phyloP scores from a whole-genome alignment of 176 grass and related monocot species.

The Triticum monococcum region DNA sequence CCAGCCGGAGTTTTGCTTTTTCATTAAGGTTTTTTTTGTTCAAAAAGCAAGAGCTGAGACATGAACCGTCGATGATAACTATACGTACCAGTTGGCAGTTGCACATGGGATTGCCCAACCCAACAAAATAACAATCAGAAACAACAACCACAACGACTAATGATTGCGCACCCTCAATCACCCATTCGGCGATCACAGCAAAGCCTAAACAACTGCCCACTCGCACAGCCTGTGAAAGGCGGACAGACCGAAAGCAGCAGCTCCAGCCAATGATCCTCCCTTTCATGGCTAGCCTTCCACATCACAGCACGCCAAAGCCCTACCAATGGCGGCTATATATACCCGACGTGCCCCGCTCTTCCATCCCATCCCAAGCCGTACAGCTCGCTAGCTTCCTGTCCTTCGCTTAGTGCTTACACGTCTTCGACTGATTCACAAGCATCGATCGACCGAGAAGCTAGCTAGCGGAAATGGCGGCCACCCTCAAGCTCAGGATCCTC shows the following conservation, averaged over 20 bases:
- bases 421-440: not conserved
- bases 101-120: slow-evolving; percentile 1
- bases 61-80: too few species aligned
- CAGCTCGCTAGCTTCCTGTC: too few species aligned
- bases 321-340: slow-evolving; percentile 8
- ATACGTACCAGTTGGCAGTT: not conserved
- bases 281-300: not conserved
- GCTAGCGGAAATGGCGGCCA: slow-evolving; percentile 40
- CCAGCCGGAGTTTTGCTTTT: too few species aligned
- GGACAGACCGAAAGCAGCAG: not conserved
- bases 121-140: not conserved
- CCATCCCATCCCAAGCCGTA: slow-evolving; percentile 12
- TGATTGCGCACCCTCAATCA: not conserved
- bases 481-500: slow-evolving; percentile 52
- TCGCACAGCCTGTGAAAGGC: slow-evolving; percentile 22
- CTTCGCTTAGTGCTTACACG: not conserved
- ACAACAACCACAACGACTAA: not conserved
- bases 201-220: not conserved
- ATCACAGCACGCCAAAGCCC: not conserved
- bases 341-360: not conserved
- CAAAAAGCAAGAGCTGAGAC: too few species aligned
- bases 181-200: not conserved
- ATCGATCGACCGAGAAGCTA: slow-evolving; percentile 18
- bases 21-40: too few species aligned
- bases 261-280: not conserved